These are phyloP conservation scores for Pichia rugopelliculosa DNA, from an alignment of 805 yeast species.

Conservation along the genomic window DNA sequence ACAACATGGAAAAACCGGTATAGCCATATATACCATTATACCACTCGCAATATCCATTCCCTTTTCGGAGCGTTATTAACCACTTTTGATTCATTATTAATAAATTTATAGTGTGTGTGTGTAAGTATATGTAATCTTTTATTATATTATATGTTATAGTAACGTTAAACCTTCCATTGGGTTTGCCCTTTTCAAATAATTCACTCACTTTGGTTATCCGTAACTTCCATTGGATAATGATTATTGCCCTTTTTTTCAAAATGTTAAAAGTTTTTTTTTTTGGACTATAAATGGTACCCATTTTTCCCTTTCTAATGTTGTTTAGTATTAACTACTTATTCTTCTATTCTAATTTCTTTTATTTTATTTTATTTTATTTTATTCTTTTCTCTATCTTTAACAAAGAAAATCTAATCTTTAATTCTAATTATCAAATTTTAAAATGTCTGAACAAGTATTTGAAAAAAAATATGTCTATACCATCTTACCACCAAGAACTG, in stretches of 20 bases:
- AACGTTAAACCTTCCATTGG: too few species aligned
- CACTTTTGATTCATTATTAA: too few species aligned
- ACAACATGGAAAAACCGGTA: neutral
- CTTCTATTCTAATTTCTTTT: neutral
- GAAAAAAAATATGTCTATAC: conserved; percentile 10
- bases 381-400: neutral
- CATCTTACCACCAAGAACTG: conserved; percentile 30
- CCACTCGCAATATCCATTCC: neutral
- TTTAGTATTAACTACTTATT: neutral
- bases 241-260: neutral
- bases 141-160: too few species aligned
- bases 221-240: neutral
- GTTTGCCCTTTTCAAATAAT: too few species aligned
- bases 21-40: too few species aligned
- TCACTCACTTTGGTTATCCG: neutral
- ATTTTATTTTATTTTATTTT: neutral
- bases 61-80: neutral
- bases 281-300: neutral
- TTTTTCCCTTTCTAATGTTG: neutral
- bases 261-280: too few species aligned
- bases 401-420: neutral
- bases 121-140: too few species aligned
- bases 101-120: too few species aligned
- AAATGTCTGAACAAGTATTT: conserved; percentile 21
- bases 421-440: neutral